Percentiles rank a stretch among this genome's conserved stretches.
phyloP scores from a whole-genome alignment of 1,284 basidiomycete genomes.

The Kwoniella shivajii region DNA sequence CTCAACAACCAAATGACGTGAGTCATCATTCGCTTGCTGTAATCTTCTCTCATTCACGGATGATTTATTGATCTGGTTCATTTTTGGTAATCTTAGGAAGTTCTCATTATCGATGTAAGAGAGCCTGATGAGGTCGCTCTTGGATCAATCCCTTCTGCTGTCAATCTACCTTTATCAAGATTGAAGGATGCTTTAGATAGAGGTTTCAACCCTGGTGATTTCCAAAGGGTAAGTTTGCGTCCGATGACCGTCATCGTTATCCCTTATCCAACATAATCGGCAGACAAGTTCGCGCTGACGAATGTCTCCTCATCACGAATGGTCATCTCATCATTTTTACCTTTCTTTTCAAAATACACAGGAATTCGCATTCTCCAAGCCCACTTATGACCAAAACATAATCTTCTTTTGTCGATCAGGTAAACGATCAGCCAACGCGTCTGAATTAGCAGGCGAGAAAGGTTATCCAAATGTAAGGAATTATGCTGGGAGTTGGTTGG shows the following conservation, averaged over 20 bases:
- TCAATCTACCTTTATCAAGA: slow-evolving; percentile 86
- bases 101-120: slow-evolving; percentile 88
- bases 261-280: background rate
- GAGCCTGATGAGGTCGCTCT: slow-evolving; percentile 91
- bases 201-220: slow-evolving; percentile 61
- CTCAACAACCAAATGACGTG: slow-evolving; percentile 76
- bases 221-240: slow-evolving; percentile 59
- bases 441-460: slow-evolving; percentile 78
- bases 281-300: no score
- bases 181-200: slow-evolving; percentile 69
- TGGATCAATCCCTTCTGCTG: slow-evolving; percentile 92
- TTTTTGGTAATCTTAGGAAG: slow-evolving; percentile 59
- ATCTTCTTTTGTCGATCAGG: slow-evolving; percentile 95
- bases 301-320: background rate
- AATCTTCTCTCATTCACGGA: no score
- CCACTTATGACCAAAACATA: slow-evolving; percentile 71
- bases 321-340: background rate
- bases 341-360: slow-evolving; percentile 8
- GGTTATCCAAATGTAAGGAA: slow-evolving; percentile 85
- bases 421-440: slow-evolving; percentile 76
- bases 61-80: no score
- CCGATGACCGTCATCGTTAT: background rate
- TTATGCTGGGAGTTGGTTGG: slow-evolving; percentile 89
- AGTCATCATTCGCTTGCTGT: slow-evolving; percentile 46
- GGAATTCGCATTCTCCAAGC: slow-evolving; percentile 83